phyloP scores from a whole-genome alignment of 2,329 filamentous ascomycete genomes.

The Diaporthe destruens region DNA sequence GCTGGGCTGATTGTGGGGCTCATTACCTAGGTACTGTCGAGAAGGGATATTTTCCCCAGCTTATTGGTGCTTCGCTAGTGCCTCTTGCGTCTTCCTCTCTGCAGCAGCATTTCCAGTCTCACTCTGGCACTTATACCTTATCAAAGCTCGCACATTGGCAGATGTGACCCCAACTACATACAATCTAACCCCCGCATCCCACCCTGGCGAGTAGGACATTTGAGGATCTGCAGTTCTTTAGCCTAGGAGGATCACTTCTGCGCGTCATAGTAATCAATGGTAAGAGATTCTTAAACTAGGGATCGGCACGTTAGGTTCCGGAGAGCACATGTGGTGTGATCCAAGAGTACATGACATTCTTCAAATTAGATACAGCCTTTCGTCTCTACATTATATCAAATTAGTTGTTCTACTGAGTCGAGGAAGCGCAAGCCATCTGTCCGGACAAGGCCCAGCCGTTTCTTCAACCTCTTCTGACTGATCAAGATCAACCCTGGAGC shows the following conservation, averaged over 20 bases:
- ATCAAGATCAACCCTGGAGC: background rate
- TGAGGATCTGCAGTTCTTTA: background rate
- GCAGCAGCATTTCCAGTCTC: too few relatives aligned
- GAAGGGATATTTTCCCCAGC: too few relatives aligned
- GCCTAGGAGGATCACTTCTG: background rate
- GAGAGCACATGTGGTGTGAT: too few relatives aligned
- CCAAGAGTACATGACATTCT: too few relatives aligned
- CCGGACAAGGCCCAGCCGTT: background rate
- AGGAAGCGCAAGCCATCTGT: background rate
- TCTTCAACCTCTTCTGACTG: background rate
- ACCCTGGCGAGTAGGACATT: background rate
- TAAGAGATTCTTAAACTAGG: background rate
- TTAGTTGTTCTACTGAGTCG: background rate
- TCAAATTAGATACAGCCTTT: background rate
- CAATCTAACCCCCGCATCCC: background rate
- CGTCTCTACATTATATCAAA: background rate
- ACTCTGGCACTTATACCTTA: too few relatives aligned
- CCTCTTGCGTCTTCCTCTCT: too few relatives aligned
- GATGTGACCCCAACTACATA: background rate
- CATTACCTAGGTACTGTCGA: too few relatives aligned
- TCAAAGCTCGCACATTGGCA: too few relatives aligned
- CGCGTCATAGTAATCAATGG: background rate
- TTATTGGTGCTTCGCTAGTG: too few relatives aligned
- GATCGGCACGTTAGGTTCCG: background rate
- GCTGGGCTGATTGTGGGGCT: too few relatives aligned